These are phyloP conservation scores for Cladorrhinum samala DNA, from an alignment of 495 filamentous ascomycete species.

Conservation along the genomic window DNA sequence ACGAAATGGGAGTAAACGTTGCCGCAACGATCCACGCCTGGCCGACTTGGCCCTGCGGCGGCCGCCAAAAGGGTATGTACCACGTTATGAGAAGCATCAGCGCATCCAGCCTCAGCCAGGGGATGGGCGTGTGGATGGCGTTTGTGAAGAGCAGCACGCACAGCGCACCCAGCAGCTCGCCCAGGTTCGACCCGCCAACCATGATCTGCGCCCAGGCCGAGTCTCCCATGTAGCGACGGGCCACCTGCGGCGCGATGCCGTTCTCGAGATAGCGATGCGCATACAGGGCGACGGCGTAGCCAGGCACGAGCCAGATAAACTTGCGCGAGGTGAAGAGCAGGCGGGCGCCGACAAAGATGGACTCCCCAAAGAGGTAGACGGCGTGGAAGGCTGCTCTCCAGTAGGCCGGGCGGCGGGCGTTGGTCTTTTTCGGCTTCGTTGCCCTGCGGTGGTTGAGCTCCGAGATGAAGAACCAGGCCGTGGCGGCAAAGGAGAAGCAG, in stretches of 20 bases:
- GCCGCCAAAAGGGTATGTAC: conserved; percentile 35
- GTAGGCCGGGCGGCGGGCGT: conserved; percentile 7
- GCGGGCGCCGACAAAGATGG: conserved; percentile 32
- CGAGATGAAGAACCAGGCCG: conserved; percentile 34
- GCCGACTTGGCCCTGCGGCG: conserved; percentile 17
- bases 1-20: conserved; percentile 39
- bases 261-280: conserved; percentile 43
- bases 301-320: conserved; percentile 41
- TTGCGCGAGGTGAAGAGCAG: conserved; percentile 40
- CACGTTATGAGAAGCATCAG: conserved; percentile 35
- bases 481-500: conserved; percentile 31
- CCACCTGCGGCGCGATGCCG: conserved; percentile 35
- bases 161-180: conserved; percentile 40
- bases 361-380: conserved; percentile 32
- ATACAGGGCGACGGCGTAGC: conserved; percentile 40
- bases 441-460: conserved; percentile 26
- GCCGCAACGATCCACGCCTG: conserved; percentile 39
- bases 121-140: conserved; percentile 36
- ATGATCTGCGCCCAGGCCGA: conserved; percentile 42
- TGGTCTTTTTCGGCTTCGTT: background rate
- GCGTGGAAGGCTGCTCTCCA: conserved; percentile 26
- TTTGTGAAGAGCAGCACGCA: conserved; percentile 39
- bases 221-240: conserved; percentile 33
- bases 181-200: conserved; percentile 40
- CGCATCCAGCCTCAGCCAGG: conserved; percentile 39